Base-by-base conservation (phyloP, 2,329 filamentous ascomycete species). In the Hymenotorrendiella dingleyae region DNA sequence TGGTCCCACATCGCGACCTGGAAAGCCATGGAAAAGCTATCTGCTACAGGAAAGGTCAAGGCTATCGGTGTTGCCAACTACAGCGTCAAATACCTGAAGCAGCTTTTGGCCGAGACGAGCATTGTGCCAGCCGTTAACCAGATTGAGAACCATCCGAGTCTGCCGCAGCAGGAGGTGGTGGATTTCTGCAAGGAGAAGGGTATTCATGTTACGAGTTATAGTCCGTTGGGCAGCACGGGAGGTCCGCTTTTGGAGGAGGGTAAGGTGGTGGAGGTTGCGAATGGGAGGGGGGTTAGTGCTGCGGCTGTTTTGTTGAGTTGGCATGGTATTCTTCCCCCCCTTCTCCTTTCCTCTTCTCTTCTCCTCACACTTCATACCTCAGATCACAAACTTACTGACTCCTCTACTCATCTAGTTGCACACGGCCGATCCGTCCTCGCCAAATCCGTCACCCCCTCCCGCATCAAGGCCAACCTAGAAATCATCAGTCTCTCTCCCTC, bases 1-100 rank as follows among this genome's bases (percentile, higher is more conserved):
- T 80, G 82, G 70, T 78, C 78, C 54, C 84, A 90, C 64, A 67
- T 84, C 52, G 73, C 85, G 44, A 86, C 84, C 26, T 93, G 84
- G 84, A 81, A 80, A 67, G 74, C 74, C 61, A 81, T 87, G 74
- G 83, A 87, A 69, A 72, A 70, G 47, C 67, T 86, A 4, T 67
- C 82, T 4, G 63, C 63, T 10, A 71, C 74, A 0, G 78, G 78
- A 51, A 80, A 78, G 64, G 63, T 70, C 22, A 67, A 52, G 43
- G 54, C 55, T 24, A 65, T 67, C 36, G 77, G 78, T 28, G 69
- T 64, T 35, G 54, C 54, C 36, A 63, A 63, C 54, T 65, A 57
- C 47, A 54, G 53, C 19, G 49, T 50, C 16, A 30, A 46, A 19
- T 56, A 65, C 40, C 47, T 67, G 4, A 43, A 58, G 33, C 46